These are phyloP conservation scores for Przewalskia tangutica DNA, from an alignment of 257 asterid species.

Conservation along the genomic window DNA sequence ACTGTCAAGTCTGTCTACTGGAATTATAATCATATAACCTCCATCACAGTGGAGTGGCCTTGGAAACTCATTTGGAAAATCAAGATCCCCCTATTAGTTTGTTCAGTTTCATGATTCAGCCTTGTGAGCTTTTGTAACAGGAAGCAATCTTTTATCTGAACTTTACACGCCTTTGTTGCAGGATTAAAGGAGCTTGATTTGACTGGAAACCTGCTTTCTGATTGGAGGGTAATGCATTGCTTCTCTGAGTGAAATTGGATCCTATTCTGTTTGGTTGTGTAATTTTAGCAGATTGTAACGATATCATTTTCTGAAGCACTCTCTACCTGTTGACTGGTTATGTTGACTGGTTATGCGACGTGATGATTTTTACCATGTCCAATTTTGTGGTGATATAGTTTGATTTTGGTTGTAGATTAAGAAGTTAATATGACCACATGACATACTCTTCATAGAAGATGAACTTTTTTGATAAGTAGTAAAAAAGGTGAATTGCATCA, in stretches of 20 bases:
- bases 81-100: background rate
- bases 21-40: too few relatives aligned
- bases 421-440: background rate
- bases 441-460: background rate
- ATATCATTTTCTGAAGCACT: background rate
- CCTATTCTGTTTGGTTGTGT: background rate
- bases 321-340: background rate
- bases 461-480: background rate
- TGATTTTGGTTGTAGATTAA: background rate
- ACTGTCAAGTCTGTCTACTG: too few relatives aligned
- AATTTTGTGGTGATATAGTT: slow-evolving; percentile 1
- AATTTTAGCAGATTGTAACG: background rate
- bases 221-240: slow-evolving; percentile 63
- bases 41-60: too few relatives aligned
- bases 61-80: too few relatives aligned
- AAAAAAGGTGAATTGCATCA: background rate
- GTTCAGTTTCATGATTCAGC: background rate
- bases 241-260: slow-evolving; percentile 12
- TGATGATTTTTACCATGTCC: background rate
- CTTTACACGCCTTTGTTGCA: slow-evolving; percentile 27
- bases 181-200: slow-evolving; percentile 91
- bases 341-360: background rate
- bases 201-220: slow-evolving; percentile 71
- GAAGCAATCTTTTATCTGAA: slow-evolving; percentile 2
- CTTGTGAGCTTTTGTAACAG: too few relatives aligned